Conservation (phyloP, 2,329 filamentous ascomycete genomes). For the Sclerotiophoma versabilis region DNA sequence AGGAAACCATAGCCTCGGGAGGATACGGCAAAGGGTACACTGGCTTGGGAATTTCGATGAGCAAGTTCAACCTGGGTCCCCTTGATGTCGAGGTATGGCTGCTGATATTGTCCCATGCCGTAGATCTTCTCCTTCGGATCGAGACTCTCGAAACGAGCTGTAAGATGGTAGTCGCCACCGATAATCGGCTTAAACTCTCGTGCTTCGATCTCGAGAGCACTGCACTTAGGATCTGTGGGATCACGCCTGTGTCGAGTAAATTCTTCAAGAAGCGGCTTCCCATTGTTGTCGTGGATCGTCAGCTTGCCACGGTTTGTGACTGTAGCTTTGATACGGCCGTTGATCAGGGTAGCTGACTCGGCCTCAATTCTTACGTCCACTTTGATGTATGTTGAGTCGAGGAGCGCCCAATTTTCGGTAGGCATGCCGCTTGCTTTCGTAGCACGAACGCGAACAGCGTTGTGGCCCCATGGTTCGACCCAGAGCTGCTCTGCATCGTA, state of each 20-base stretch:
- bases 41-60: conserved; percentile 71
- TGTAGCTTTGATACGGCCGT: conserved; percentile 58
- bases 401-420: conserved; percentile 36
- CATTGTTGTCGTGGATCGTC: conserved; percentile 54
- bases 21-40: conserved; percentile 67
- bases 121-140: conserved; percentile 66
- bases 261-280: conserved; percentile 60
- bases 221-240: conserved; percentile 64
- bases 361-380: conserved; percentile 23
- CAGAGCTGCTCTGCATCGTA: conserved; percentile 59
- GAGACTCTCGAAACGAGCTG: conserved; percentile 64
- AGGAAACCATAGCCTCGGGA: conserved; percentile 68
- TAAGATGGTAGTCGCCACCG: conserved; percentile 64
- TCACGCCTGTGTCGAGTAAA: conserved; percentile 61
- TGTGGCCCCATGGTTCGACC: conserved; percentile 59
- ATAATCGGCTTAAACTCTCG: conserved; percentile 64
- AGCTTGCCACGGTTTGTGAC: conserved; percentile 60
- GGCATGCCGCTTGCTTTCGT: conserved; percentile 50
- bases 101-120: conserved; percentile 74
- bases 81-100: conserved; percentile 68
- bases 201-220: conserved; percentile 63
- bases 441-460: conserved; percentile 58
- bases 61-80: conserved; percentile 69
- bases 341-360: conserved; percentile 52
- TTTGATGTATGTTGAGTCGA: conserved; percentile 1